Percentiles rank a stretch among this genome's conserved stretches.
Conservation (phyloP, 2,329 filamentous ascomycete genomes). For the Trichoderma afroharzianum region DNA sequence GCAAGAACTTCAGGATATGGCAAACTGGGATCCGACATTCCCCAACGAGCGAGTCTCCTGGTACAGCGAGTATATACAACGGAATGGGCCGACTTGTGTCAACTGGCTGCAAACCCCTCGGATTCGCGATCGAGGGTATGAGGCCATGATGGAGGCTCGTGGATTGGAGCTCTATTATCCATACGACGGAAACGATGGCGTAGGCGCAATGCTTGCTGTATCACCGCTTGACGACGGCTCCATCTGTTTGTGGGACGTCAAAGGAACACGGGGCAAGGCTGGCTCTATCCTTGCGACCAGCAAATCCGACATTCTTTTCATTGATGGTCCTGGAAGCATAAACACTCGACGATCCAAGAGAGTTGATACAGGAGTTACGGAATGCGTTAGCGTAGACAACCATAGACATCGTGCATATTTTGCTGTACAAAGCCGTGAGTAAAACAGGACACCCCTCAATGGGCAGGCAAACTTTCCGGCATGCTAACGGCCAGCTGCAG, state of each 20-base stretch:
- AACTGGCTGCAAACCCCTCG: constrained; percentile 71
- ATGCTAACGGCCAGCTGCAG: constrained; percentile 23
- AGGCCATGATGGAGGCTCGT: constrained; percentile 60
- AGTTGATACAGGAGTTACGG: constrained; percentile 70
- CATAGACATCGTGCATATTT: constrained; percentile 67
- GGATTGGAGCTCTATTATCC: constrained; percentile 66
- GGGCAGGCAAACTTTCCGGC: background rate
- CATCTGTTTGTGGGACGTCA: constrained; percentile 81
- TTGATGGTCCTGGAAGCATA: constrained; percentile 45
- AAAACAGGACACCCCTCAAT: background rate
- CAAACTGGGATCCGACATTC: constrained; percentile 81
- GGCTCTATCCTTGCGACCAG: constrained; percentile 66
- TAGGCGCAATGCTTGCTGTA: constrained; percentile 54
- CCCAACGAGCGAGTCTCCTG: constrained; percentile 70
- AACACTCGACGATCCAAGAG: constrained; percentile 53
- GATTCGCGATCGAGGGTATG: constrained; percentile 38
- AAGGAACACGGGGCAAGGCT: constrained; percentile 48
- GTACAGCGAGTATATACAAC: constrained; percentile 86
- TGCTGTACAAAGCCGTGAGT: constrained; percentile 68
- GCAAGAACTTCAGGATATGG: constrained; percentile 51
- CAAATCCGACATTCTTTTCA: constrained; percentile 62
- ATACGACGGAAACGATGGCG: constrained; percentile 45
- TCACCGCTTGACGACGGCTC: constrained; percentile 83
- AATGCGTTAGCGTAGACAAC: constrained; percentile 79
- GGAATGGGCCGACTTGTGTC: constrained; percentile 68